Evolutionary conservation across 495 filamentous ascomycete genomes (phyloP), one percentile per base, ranked within the genome.

Genomic region (Penicillium pulvis): DNA sequence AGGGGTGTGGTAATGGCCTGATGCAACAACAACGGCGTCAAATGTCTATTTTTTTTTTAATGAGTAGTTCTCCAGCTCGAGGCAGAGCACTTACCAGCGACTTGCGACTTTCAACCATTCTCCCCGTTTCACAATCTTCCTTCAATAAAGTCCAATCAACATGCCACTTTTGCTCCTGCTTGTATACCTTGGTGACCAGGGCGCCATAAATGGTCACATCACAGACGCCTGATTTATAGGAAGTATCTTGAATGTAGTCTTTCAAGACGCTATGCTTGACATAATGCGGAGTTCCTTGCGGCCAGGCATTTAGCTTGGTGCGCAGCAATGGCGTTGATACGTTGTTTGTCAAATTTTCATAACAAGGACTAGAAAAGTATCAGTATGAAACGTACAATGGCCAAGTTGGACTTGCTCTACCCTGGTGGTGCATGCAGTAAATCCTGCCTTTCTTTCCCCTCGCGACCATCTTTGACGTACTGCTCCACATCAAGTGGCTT

Each of bases 291-390:
- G 83, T 88, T 5, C 81, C 83, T 20, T 82, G 73, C 2, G 83
- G 81, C 85, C 86, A 90, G 0, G 72, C 61, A 49, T 81, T 81
- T n/a, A 87, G 74, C 50, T 75, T 83, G 30, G 83, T 81, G 42
- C 76, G 69, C 72, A 89, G 82, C 30, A 90, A 65, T 11, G 74
- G 74, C 1, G 85, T 89, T 5, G 85, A 76, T 6, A 90, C 81
- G 66, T 90, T 90, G 52, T 86, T 91, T 28, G 71, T 81, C 11
- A 90, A 70, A 19, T 84, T 84, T 4, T 77, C 75, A 56, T 90
- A 90, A 60, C 82, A 79, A 20, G 79, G 79, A 16, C 80, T 81
- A 33, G 4, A 46, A 46, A 41, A n/a, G 45, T 51, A 20, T 64
- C 16, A 64, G 52, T 12, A 60, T 42, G 1, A 48, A 33, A 3